Evolutionary conservation across 23 red algal species (phyloP).

Genomic region (Gracilaria caudata): DNA sequence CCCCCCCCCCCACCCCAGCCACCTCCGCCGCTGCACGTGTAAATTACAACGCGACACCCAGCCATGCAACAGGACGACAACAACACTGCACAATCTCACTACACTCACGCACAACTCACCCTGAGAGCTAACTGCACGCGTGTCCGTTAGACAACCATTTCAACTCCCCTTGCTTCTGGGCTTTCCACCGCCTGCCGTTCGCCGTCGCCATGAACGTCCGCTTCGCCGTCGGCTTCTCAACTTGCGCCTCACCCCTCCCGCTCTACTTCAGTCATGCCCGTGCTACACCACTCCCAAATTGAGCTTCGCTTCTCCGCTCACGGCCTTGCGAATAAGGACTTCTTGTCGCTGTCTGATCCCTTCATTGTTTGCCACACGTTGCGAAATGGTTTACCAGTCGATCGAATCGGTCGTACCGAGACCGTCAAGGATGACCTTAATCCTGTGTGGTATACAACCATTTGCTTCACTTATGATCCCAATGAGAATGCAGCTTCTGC

Average conservation of each 20-base stretch:
- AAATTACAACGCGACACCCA: neutral
- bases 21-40: neutral
- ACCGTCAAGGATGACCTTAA: slow-evolving; percentile 64
- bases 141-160: neutral
- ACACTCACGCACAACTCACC: neutral
- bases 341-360: slow-evolving; percentile 61
- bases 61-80: neutral
- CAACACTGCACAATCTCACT: neutral
- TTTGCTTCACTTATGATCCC: slow-evolving; percentile 38
- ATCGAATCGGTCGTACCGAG: slow-evolving; percentile 44
- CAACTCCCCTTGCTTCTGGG: too few relatives aligned
- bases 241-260: neutral
- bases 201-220: neutral
- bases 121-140: too few relatives aligned
- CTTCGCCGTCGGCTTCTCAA: neutral
- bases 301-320: slow-evolving; percentile 58
- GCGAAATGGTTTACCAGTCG: slow-evolving; percentile 8
- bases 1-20: neutral
- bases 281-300: slow-evolving; percentile 6
- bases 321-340: slow-evolving; percentile 52
- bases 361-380: slow-evolving; percentile 61
- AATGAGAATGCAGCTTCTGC: slow-evolving; percentile 7
- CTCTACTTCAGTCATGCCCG: neutral
- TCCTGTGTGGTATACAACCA: slow-evolving; percentile 62
- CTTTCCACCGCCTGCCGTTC: too few relatives aligned